Evolutionary conservation across 2,329 filamentous ascomycete genomes (phyloP), one percentile per base, ranked within the genome.

Genomic region (Lojkania enalia): DNA sequence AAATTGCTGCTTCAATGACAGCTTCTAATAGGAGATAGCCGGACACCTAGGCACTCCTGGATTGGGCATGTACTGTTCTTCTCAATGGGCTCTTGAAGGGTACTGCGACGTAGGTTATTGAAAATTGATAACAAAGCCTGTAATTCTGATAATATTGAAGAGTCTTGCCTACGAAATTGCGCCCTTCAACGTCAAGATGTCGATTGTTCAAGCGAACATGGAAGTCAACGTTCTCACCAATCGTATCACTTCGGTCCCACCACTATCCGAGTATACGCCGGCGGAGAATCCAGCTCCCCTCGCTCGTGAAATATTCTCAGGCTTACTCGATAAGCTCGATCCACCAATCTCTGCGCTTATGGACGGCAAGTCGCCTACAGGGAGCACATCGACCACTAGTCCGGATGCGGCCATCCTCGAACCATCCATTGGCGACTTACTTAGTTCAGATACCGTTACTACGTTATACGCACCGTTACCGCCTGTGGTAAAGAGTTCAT

Each of bases 111-210:
- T 79, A 61, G 32, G 39, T 13, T 16, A 14, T 38, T 20, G 12
- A 6, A 6, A 27, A 19, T 13, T n/a, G 2, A 4, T 4, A 7
- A 13, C 3, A 29, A 15, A n/a, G n/a, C n/a, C 2, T 6, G n/a
- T 4, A 6, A 20, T 38, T 25, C 46, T 53, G 35, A 61, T 41
- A 42, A 18, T 12, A 6, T 2, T 19, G 2, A 49, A 79, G 76
- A 83, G 89, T 48, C 79, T 99, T 18, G 91, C 92, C 1, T 99
- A 96, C 71, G 94, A 99, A 71, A 87, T 99, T 52, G 71, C 92
- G 0, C 94, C 94, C 0, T 97, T 97, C 76, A 96, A 96, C 72
- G 84, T 97, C 74, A 95, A 92, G 70, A 83, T 97, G 69, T 96
- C 90, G 30, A 91, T 97, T 55, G 86, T 99, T 33, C 92, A 99